Evolutionary conservation across 169 alveolate species (phyloP).

Genomic region (Plasmodium berghei): DNA sequence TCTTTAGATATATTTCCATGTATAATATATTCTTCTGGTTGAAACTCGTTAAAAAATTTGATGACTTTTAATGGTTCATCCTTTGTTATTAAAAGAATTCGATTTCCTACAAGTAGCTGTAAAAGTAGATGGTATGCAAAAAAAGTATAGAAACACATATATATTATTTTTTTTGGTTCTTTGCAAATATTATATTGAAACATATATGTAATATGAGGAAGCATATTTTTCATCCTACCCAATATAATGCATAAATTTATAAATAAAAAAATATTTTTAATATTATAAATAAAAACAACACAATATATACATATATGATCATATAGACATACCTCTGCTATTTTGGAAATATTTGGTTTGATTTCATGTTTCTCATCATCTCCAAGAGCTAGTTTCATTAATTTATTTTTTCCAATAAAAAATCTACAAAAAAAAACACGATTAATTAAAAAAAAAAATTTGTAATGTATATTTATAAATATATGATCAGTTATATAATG

Average conservation of each 20-base stretch:
- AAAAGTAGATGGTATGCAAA: background rate
- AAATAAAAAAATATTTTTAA: too few relatives aligned
- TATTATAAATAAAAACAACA: too few relatives aligned
- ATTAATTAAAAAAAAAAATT: background rate
- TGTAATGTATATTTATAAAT: background rate
- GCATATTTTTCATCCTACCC: too few relatives aligned
- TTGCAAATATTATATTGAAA: too few relatives aligned
- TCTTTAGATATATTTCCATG: slow-evolving; percentile 59
- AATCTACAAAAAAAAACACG: slow-evolving; percentile 8
- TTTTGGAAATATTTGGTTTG: slow-evolving; percentile 46
- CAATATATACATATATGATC: too few relatives aligned
- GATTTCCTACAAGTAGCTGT: slow-evolving; percentile 73
- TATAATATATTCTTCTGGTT: slow-evolving; percentile 73
- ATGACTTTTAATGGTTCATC: slow-evolving; percentile 65
- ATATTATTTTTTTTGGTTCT: too few relatives aligned
- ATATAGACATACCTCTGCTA: slow-evolving; percentile 42
- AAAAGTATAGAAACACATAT: too few relatives aligned
- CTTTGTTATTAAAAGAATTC: slow-evolving; percentile 54
- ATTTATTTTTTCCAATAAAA: slow-evolving; percentile 74
- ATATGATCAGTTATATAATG: too few relatives aligned
- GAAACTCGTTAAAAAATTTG: slow-evolving; percentile 74
- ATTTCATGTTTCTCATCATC: slow-evolving; percentile 25
- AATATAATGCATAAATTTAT: too few relatives aligned
- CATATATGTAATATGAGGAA: too few relatives aligned
- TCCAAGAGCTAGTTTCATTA: slow-evolving; percentile 71